phyloP scores from a whole-genome alignment of 306 rosid genomes.

The Prunus armeniaca region DNA sequence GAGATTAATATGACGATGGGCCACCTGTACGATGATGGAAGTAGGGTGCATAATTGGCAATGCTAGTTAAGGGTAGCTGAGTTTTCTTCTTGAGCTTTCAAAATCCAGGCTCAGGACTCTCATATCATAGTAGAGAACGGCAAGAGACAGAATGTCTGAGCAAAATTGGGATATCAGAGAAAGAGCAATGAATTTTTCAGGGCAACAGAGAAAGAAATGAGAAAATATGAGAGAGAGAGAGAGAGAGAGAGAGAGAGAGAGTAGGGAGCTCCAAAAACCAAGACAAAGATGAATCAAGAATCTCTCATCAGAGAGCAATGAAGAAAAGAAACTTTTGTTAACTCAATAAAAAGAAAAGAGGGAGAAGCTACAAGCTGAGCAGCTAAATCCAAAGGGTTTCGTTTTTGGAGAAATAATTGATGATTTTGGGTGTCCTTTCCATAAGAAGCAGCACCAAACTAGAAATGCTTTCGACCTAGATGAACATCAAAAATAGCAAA shows the following conservation, averaged over 20 bases:
- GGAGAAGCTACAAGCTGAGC: too few species aligned
- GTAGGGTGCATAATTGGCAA: constrained; percentile 10
- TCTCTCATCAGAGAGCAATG: constrained; percentile 30
- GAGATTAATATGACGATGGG: neutral
- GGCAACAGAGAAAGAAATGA: constrained; percentile 18
- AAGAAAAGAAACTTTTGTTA: too few species aligned
- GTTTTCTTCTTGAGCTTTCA: constrained; percentile 10
- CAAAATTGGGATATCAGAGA: constrained; percentile 31
- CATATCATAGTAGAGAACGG: constrained; percentile 27
- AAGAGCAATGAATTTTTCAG: constrained; percentile 32
- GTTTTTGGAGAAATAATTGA: too few species aligned
- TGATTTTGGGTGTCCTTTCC: too few species aligned
- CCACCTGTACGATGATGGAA: constrained; percentile 25
- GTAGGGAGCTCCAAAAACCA: constrained; percentile 34
- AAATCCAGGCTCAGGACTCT: constrained; percentile 24
- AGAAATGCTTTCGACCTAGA: too few species aligned
- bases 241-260: constrained; percentile 20
- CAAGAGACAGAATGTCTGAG: constrained; percentile 43
- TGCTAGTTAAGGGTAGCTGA: neutral
- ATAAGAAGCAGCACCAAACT: too few species aligned
- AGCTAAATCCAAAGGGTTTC: too few species aligned
- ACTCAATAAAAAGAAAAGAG: too few species aligned
- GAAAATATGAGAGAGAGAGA: neutral
- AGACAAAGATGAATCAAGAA: constrained; percentile 21
- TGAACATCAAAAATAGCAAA: too few species aligned